phyloP scores from a whole-genome alignment of 768 basidiomycete genomes.

The Suillus occidentalis region DNA sequence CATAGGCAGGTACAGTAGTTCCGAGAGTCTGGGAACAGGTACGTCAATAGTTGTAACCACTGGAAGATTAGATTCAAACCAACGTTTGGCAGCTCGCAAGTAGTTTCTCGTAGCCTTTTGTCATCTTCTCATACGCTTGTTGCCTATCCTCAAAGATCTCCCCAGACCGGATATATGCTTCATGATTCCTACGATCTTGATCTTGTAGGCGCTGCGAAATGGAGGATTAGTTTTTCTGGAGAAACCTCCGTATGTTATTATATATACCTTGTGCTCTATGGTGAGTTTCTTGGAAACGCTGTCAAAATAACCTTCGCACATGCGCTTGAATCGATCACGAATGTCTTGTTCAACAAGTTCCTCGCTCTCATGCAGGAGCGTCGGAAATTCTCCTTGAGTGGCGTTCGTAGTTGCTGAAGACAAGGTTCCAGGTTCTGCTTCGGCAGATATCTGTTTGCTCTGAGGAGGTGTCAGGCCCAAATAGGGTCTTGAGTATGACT shows the following conservation, averaged over 20 bases:
- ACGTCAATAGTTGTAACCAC: conserved; percentile 12
- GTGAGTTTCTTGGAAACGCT: conserved; percentile 88
- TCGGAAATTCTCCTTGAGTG: conserved; percentile 40
- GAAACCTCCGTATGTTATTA: conserved; percentile 18
- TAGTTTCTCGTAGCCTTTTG: conserved; percentile 90
- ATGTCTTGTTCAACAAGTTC: conserved; percentile 85
- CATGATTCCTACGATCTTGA: conserved; percentile 94
- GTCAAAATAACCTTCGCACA: conserved; percentile 94
- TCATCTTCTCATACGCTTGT: conserved; percentile 99
- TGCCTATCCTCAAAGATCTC: conserved; percentile 99
- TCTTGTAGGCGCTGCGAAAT: conserved; percentile 82
- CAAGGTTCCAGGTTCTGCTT: conserved; percentile 56
- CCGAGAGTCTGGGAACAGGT: conserved; percentile 65
- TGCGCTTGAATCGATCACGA: conserved; percentile 84
- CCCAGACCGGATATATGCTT: conserved; percentile 98
- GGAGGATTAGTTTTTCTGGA: not conserved
- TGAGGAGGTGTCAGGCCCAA: conserved; percentile 69
- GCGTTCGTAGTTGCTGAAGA: conserved; percentile 38
- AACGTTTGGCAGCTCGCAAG: conserved; percentile 87
- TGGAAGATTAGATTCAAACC: conserved; percentile 24
- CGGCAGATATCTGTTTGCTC: conserved; percentile 58
- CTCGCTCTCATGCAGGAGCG: conserved; percentile 51
- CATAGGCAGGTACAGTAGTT: conserved; percentile 80
- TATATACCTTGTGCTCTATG: conserved; percentile 79
- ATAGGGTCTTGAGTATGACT: conserved; percentile 86